Conservation (phyloP, 345 rosid species). For the Mangifera indica region DNA sequence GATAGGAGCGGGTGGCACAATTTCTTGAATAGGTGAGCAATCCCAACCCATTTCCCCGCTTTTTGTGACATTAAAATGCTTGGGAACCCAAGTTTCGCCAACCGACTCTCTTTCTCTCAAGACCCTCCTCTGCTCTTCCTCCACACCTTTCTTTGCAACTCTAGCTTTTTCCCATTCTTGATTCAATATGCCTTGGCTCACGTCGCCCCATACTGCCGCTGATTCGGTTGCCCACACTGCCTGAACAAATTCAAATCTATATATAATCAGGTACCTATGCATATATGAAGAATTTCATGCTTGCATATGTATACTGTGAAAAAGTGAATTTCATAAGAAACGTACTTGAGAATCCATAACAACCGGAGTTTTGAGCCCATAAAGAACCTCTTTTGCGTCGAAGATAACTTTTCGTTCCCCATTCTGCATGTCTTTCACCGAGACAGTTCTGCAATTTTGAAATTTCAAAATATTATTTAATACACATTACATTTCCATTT, state of each 20-base stretch:
- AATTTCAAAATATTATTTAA: not conserved
- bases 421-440: constrained; percentile 44
- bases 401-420: constrained; percentile 53
- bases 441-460: constrained; percentile 48
- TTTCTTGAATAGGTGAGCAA: constrained; percentile 49
- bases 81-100: constrained; percentile 63
- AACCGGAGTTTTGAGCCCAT: constrained; percentile 55
- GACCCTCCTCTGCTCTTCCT: constrained; percentile 60
- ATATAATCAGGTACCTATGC: not conserved
- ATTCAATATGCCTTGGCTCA: constrained; percentile 53
- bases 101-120: constrained; percentile 41
- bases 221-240: constrained; percentile 62
- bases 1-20: constrained; percentile 67
- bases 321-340: not conserved
- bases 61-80: constrained; percentile 47
- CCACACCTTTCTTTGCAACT: constrained; percentile 62
- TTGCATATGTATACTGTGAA: too few relatives aligned
- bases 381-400: constrained; percentile 54
- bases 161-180: constrained; percentile 73
- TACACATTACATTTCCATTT: too few relatives aligned
- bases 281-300: not conserved
- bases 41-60: constrained; percentile 56
- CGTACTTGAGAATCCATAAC: constrained; percentile 61
- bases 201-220: constrained; percentile 63
- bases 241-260: constrained; percentile 29